These are phyloP conservation scores for Zasmidium cellare DNA, from an alignment of 2,329 filamentous ascomycete species.

Conservation along the genomic window DNA sequence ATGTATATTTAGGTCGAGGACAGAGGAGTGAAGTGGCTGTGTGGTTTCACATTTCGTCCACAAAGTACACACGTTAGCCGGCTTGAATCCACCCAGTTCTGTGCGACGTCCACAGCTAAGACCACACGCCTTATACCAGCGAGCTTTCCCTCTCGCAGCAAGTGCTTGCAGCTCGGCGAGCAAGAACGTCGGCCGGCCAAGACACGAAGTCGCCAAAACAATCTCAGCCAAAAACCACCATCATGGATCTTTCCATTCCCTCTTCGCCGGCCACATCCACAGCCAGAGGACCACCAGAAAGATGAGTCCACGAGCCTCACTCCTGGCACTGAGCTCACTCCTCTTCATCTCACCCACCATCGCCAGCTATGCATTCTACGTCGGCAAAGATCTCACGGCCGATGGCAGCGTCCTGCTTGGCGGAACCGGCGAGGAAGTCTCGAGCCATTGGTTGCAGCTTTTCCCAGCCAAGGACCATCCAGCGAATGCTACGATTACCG, in stretches of 20 bases:
- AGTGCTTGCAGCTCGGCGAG: too few species aligned
- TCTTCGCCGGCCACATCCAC: background rate
- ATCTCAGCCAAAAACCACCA: background rate
- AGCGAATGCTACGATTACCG: conserved; percentile 44
- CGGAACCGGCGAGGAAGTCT: conserved; percentile 51
- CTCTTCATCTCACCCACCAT: background rate
- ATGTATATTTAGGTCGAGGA: background rate
- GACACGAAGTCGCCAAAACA: background rate
- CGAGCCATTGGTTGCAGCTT: conserved; percentile 49
- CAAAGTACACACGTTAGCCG: background rate
- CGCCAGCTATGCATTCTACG: conserved; percentile 52
- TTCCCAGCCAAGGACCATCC: conserved; percentile 45
- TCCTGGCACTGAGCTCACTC: background rate
- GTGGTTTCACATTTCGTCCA: background rate
- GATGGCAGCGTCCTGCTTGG: conserved; percentile 47
- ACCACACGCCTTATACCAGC: background rate
- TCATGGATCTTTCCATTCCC: background rate
- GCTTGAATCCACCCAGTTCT: background rate
- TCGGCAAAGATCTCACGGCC: conserved; percentile 47
- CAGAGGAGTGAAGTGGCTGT: background rate
- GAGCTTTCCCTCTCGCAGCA: too few species aligned
- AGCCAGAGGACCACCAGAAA: background rate
- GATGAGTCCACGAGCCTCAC: too few species aligned
- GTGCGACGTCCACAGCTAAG: background rate
- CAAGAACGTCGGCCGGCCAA: background rate